Evolutionary conservation across 176 grass and related monocot species (phyloP), one percentile per base, ranked within the genome.

Genomic region (Guadua angustifolia): DNA sequence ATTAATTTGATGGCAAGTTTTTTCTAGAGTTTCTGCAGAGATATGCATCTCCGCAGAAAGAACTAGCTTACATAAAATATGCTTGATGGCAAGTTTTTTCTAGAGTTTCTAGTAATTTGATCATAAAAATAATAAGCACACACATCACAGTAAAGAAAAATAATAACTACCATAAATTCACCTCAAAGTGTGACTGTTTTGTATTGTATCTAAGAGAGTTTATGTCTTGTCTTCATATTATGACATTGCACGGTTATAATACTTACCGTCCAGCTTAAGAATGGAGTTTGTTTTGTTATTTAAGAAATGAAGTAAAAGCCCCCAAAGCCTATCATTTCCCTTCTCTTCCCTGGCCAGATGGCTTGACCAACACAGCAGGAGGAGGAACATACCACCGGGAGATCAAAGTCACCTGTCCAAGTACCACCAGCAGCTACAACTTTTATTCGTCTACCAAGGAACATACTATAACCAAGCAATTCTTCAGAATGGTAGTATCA

Each of bases 141-240:
- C 32, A 12, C 42, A 4, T 21, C 26, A 18, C 40, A 32, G 40
- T 17, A 46, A 78, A 12, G 13, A 60, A 17, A 77, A 17, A 77
- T 18, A 59, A 78, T 62, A 78, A 46, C n/a, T 63, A 47, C 43
- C 29, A 16, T 40, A 68, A 80, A 66, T 68, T 68, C 66, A 60
- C n/a, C 39, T 71, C 10, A 33, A 57, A 58, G 50, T 58, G 9
- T 56, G 57, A 47, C 12, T 61, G 29, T 18, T 50, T 61, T 60
- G 2, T 47, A 57, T 15, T 74, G 71, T 58, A 67, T 26, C 12
- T 29, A 75, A 59, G 13, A 60, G 14, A 5, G 17, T 39, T 4
- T 53, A 21, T 35, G 26, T 19, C 52, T 26, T 35, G 26, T 19
- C 52, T 26, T 47, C 21, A 50, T 21, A n/a, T 75, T 38, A 68